phyloP scores from a whole-genome alignment of 2,329 filamentous ascomycete species.

The Monosporascus sp. region DNA sequence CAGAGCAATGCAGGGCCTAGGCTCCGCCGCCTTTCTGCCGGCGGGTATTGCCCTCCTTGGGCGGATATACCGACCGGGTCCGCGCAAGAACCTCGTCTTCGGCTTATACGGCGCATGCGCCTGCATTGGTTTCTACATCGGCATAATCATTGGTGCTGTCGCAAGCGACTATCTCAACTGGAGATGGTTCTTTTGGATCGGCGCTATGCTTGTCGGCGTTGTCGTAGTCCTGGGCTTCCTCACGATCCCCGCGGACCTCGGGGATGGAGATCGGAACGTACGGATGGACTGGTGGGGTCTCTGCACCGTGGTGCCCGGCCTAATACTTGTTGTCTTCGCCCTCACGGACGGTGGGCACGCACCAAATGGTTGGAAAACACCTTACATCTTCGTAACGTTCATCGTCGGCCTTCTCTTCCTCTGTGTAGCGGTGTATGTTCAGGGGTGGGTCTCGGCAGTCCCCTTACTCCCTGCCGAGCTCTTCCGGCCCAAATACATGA shows the following conservation, averaged over 20 bases:
- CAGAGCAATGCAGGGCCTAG: constrained; percentile 69
- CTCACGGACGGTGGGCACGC: constrained; percentile 69
- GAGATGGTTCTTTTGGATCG: constrained; percentile 66
- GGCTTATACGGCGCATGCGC: constrained; percentile 51
- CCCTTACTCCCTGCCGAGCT: constrained; percentile 66
- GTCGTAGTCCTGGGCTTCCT: constrained; percentile 18
- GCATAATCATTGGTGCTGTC: constrained; percentile 61
- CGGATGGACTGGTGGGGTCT: constrained; percentile 68
- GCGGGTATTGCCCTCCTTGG: constrained; percentile 63
- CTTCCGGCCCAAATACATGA: constrained; percentile 66
- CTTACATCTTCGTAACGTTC: constrained; percentile 64
- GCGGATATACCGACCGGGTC: constrained; percentile 59
- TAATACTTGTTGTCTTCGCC: constrained; percentile 68
- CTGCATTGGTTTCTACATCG: constrained; percentile 51
- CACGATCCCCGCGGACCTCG: constrained; percentile 24
- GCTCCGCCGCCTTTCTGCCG: constrained; percentile 65
- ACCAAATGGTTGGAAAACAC: constrained; percentile 63
- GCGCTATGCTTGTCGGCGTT: constrained; percentile 33
- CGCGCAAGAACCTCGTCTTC: constrained; percentile 61
- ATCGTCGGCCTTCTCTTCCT: constrained; percentile 58
- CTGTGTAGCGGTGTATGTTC: constrained; percentile 58
- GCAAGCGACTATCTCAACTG: constrained; percentile 53
- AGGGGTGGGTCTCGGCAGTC: constrained; percentile 62
- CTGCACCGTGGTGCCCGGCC: constrained; percentile 54
- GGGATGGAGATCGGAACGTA: constrained; percentile 27